Evolutionary conservation across 805 yeast species (phyloP), one percentile per base, ranked within the genome.

Genomic region (Cyberlindnera mrakii): DNA sequence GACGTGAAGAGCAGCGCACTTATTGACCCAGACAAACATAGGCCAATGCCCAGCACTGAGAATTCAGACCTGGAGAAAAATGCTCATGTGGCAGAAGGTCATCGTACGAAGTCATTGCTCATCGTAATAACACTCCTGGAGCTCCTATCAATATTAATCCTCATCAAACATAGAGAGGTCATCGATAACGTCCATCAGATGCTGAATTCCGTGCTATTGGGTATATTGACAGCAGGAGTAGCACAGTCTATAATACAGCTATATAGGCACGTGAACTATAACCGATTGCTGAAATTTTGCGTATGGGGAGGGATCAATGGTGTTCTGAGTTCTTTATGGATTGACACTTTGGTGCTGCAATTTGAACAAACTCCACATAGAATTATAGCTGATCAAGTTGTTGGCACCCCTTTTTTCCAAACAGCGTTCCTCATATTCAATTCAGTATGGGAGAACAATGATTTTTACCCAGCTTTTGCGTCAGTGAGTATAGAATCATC

Each of bases 221-320:
- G 62, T n/a, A 33, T 41, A 5, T 35, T 57, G 6, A 47, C 55
- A 5, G 54, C 62, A 1, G 51, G 52, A 3, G 36, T 54, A 3
- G 54, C 57, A 8, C 62, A 57, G 20, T 45, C 55, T 1, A 43
- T 50, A 14, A 47, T 56, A 4, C 62, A 57, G 40, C 43, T 52
- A 8, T 50, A 42, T 34, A 50, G 47, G 42, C 50, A 49, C 18
- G 53, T 50, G 7, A 46, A 47, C 35, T 54, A 49, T 25, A 40
- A 33, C 10, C 44, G 44, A 33, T 34, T 57, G 4, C 1, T 65
- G 42, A 80, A 80, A 52, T 80, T 80, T 49, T 54, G 68, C 44
- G 55, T 72, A 3, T 80, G 85, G 85, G 87, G 87, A 15, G 58
- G 68, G 11, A 62, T 80, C 37, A 79, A 79, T 56, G 86, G 85